phyloP scores from a whole-genome alignment of 2,329 filamentous ascomycete species.

The Aureobasidium namibiae region DNA sequence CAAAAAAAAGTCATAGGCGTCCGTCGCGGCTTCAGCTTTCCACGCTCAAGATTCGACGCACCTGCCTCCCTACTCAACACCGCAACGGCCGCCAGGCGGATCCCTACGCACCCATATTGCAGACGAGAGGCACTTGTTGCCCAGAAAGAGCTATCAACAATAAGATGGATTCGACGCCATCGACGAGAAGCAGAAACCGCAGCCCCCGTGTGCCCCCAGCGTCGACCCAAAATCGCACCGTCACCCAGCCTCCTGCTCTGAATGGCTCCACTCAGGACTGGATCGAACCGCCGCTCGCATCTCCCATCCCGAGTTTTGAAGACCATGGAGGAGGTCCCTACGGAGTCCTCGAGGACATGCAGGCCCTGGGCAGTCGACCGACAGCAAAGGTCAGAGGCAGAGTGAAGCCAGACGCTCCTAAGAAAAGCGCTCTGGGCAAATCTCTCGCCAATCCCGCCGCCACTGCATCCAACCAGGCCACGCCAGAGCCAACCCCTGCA shows the following conservation, averaged over 20 bases:
- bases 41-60: slow-evolving; percentile 6
- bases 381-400: slow-evolving; percentile 51
- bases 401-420: slow-evolving; percentile 35
- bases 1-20: slow-evolving; percentile 9
- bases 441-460: slow-evolving; percentile 29
- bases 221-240: slow-evolving; percentile 1
- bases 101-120: background rate
- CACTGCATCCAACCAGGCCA: slow-evolving; percentile 35
- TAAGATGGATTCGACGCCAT: slow-evolving; percentile 5
- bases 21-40: slow-evolving; percentile 2
- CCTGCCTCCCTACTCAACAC: background rate
- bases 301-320: slow-evolving; percentile 61
- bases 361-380: slow-evolving; percentile 66
- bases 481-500: slow-evolving; percentile 37
- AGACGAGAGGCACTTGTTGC: background rate
- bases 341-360: slow-evolving; percentile 77
- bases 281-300: slow-evolving; percentile 50
- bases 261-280: slow-evolving; percentile 17
- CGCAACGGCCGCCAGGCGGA: background rate
- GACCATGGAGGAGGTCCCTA: slow-evolving; percentile 65
- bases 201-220: slow-evolving; percentile 1
- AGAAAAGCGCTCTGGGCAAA: slow-evolving; percentile 33
- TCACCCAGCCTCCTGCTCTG: background rate
- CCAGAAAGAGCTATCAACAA: slow-evolving; percentile 3
- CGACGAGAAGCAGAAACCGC: slow-evolving; percentile 5